These are phyloP conservation scores for Castanea mollissima DNA, from an alignment of 306 rosid genomes.

Conservation along the genomic window DNA sequence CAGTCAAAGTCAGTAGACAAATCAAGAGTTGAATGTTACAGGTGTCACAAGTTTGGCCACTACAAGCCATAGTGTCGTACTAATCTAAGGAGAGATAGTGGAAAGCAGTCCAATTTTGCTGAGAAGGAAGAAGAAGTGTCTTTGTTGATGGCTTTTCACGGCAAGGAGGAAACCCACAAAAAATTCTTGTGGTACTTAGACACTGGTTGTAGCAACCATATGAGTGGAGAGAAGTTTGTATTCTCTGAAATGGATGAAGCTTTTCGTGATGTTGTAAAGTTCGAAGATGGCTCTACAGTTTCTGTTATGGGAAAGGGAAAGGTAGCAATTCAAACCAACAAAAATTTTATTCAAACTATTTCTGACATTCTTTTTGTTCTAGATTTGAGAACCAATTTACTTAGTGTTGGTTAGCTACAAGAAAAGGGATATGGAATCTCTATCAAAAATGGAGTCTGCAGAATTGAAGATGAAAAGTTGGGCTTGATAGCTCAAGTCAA, in stretches of 20 bases:
- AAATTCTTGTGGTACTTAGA: too few relatives aligned
- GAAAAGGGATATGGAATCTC: neutral
- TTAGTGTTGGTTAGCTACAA: neutral
- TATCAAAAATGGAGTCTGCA: neutral
- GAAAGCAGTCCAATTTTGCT: too few relatives aligned
- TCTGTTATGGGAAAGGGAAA: neutral
- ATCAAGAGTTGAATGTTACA: neutral
- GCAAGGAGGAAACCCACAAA: too few relatives aligned
- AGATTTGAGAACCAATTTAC: neutral
- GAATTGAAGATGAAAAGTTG: neutral
- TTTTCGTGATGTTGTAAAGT: too few relatives aligned
- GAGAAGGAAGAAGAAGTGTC: too few relatives aligned
- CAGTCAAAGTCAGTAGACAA: neutral
- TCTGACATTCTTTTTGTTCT: neutral
- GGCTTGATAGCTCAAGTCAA: neutral
- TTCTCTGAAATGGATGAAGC: too few relatives aligned
- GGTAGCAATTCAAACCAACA: neutral
- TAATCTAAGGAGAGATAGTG: too few relatives aligned
- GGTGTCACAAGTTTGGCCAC: conserved; percentile 13
- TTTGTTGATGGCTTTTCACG: too few relatives aligned
- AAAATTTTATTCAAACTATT: neutral
- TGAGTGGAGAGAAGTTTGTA: too few relatives aligned
- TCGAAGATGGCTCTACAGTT: neutral
- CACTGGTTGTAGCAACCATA: too few relatives aligned
- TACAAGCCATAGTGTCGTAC: neutral